Conservation (phyloP, 1,139 yeast genomes). For the Scheffersomyces cryptocercus region DNA sequence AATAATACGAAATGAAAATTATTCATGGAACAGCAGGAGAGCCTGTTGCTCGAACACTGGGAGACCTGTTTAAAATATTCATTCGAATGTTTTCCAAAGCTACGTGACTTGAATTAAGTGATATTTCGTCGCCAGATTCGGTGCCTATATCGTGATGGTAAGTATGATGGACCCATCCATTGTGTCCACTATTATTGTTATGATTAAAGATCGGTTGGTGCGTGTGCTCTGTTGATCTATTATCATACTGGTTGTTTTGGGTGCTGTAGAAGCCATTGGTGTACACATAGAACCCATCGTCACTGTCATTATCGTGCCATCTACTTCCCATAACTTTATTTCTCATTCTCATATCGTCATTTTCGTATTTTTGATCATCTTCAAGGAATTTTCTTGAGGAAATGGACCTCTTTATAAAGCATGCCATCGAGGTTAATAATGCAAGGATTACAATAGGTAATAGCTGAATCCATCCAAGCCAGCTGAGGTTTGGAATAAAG, state of each 20-base stretch:
- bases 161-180: constrained; percentile 24
- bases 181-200: constrained; percentile 12
- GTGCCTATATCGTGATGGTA: constrained; percentile 8
- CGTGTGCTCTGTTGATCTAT: constrained; percentile 1
- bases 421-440: constrained; percentile 36
- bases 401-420: constrained; percentile 43
- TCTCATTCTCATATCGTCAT: constrained; percentile 41
- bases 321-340: constrained; percentile 18
- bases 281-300: constrained; percentile 48
- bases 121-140: constrained; percentile 18
- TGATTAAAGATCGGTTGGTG: neutral
- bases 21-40: too few relatives aligned
- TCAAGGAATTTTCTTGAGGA: constrained; percentile 40
- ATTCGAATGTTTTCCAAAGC: neutral
- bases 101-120: constrained; percentile 13
- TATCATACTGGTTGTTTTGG: constrained; percentile 14
- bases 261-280: constrained; percentile 42
- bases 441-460: constrained; percentile 40
- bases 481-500: constrained; percentile 42
- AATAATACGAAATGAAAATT: too few relatives aligned
- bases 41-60: too few relatives aligned
- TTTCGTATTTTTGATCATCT: constrained; percentile 27
- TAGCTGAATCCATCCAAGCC: constrained; percentile 47
- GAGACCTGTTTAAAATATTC: too few relatives aligned
- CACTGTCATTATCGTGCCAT: constrained; percentile 34